Evolutionary conservation across 768 basidiomycete genomes (phyloP), one percentile per base, ranked within the genome.

Genomic region (Stropharia rugosoannulata): DNA sequence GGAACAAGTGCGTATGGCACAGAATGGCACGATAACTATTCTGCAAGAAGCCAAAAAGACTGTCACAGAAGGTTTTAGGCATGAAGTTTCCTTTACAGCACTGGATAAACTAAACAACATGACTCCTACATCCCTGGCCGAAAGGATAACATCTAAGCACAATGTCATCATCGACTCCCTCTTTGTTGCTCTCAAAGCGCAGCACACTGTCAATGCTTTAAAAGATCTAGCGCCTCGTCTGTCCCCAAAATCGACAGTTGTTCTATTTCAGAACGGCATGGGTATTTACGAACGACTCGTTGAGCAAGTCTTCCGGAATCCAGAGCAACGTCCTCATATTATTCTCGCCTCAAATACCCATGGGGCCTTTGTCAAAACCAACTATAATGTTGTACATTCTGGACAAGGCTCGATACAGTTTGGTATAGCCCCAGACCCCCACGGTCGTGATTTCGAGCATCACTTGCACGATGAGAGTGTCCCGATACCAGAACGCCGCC

Each of bases 251-350:
- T 89, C 87, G 42, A 96, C 95, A 36, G 85, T 98, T 60, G 90
- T 96, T 2, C 81, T 99, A n/a, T 71, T 98, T 51, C 92, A 96
- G 65, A 96, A 96, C 67, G 96, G 96, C 22, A 90, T 97, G 86
- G 96, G 94, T 10, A 74, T 95, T 8, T 91, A 93, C 69, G 95
- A 98, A 61, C 74, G 83, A 57, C 78, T 97, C 46, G 68, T 92
- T 15, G 64, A 72, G 5, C 62, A 79, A 5, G 62, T 93, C 41
- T 98, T 94, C 68, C 86, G 80, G 16, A 88, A 94, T 67, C 80
- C 86, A 19, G 68, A 76, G 35, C 75, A 77, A 27, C 84, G 95
- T 37, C 95, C 95, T 11, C 86, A 90, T 63, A 93, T 98, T 66
- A 81, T 98, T 59, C 72, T 96, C 51, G 87, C 87, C 12, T 83